Evolutionary conservation across 495 filamentous ascomycete genomes (phyloP).

Genomic region (Talaromyces liani): DNA sequence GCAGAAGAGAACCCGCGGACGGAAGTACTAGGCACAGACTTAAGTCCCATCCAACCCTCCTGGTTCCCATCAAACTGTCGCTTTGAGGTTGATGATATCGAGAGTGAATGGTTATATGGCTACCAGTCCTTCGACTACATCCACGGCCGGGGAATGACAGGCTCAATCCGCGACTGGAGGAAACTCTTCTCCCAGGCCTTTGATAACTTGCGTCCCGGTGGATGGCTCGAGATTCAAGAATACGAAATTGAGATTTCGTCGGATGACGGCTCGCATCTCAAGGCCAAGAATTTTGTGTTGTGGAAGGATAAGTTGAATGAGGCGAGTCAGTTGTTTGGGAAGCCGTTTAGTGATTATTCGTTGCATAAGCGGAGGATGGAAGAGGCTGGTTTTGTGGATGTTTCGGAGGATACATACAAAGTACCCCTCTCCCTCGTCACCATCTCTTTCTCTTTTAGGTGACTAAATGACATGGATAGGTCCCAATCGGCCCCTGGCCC

Average conservation of each 20-base stretch:
- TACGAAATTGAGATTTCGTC: constrained; percentile 43
- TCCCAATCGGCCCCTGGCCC: constrained; percentile 47
- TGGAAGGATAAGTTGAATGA: constrained; percentile 29
- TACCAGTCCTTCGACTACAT: constrained; percentile 51
- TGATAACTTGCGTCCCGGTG: constrained; percentile 47
- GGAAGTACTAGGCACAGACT: constrained; percentile 39
- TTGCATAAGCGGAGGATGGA: constrained; percentile 40
- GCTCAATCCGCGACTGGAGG: constrained; percentile 53
- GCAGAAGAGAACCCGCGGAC: constrained; percentile 27
- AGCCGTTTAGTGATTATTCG: constrained; percentile 24
- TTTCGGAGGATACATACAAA: constrained; percentile 37
- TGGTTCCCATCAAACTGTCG: constrained; percentile 57
- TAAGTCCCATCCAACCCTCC: constrained; percentile 52
- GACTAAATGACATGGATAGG: constrained; percentile 14
- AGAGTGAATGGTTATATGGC: constrained; percentile 47
- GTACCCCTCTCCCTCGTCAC: constrained; percentile 17
- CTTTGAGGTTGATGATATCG: constrained; percentile 57
- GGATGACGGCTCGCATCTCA: constrained; percentile 44
- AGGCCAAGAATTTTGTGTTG: constrained; percentile 20
- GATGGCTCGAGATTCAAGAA: constrained; percentile 54
- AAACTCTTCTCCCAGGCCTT: constrained; percentile 40
- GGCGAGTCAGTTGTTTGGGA: constrained; percentile 28
- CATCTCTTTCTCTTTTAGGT: no score
- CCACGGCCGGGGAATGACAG: constrained; percentile 51
- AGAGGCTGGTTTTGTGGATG: constrained; percentile 48